Evolutionary conservation across 805 yeast genomes (phyloP), one percentile per base, ranked within the genome.

Genomic region (Saccharomycopsis malanga): DNA sequence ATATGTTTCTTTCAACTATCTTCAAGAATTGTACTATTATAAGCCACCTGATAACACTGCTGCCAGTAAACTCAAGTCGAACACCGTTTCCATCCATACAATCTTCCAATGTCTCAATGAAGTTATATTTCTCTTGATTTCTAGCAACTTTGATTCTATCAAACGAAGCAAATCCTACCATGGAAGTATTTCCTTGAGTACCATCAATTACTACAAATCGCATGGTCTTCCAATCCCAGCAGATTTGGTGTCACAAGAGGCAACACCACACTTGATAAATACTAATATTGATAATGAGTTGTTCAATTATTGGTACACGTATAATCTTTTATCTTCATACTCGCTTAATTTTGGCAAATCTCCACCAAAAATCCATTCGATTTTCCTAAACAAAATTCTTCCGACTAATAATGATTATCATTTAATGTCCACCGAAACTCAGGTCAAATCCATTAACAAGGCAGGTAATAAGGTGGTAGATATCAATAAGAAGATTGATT

Each of bases 111-210:
- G 73, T 52, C 60, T 77, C 42, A 73, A 76, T 54, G 74, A 74
- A 49, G 69, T 72, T 14, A 62, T 70, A 27, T 62, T 61, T 49
- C 65, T 72, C 21, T 70, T 73, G 39, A 58, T 72, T 45, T 57
- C 69, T 25, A 69, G 70, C 48, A 53, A 49, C 18, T 56, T 54
- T 23, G 34, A 22, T 35, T 48, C 44, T 10, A 34, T 35, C 9
- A 46, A 41, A 23, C 39, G 29, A 20, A 25, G 34, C 4, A 50
- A 45, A 4, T 44, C 46, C 9, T 47, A 77, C 1, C 61, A 79
- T 39, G 85, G 84, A 15, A 83, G 79, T 55, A 77, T 72, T 54
- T 63, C 78, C 57, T 59, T 77, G 44, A 73, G 72, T 46, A 61
- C 79, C 43, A 61, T 77, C 45, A 65, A 72, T 37, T 68, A 77